Base-by-base conservation (phyloP, 2,329 filamentous ascomycete genomes). In the Rhynchosporium secalis region DNA sequence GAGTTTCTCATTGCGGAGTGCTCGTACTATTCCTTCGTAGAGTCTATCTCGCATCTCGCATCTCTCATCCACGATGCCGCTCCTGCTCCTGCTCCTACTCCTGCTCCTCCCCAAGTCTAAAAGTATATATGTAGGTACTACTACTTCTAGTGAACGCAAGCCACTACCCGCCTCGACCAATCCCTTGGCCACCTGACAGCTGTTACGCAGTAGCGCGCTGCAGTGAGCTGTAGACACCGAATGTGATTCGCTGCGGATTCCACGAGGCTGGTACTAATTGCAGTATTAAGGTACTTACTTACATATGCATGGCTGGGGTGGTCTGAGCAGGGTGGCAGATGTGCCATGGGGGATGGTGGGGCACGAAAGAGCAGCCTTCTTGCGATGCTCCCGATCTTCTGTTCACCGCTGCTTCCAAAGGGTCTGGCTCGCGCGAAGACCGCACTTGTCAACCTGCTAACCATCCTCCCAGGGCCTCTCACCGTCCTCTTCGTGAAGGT, bases 401-500 rank as follows among this genome's bases (percentile, higher is more conserved):
- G 58, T 65, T 70, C 69, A 70, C 70, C 71, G 69, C 70, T 70
- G 66, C 67, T 69, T 69, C 65, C 64, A 64, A 66, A 62, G 62
- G 66, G 64, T 55, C 61, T 61, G 49, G 58, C 46, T 58, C 64
- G 60, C 58, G 65, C 57, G 26, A 58, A 56, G 61, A 52, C 65
- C 62, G 56, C 64, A 38, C 61, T 63, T 61, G 60, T 64, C 33
- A 65, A 64, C 68, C 66, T 67, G 60, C 66, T 65, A 41, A 56
- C 66, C 60, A 62, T 60, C 65, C 59, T 59, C 64, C 20, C 20
- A 20, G 64, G 57, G 56, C 65, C 70, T 66, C 67, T 70, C 70
- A 71, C 72, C 70, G 70, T 69, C 70, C 68, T 66, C 69, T 71
- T 70, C 70, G 67, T 68, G 70, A 73, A 20, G 20, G 20, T 20